A percentile compares a stretch with the other conserved stretches of the same genome.
phyloP scores from a whole-genome alignment of 2,329 filamentous ascomycete genomes.

The Ceratocystis harringtonii region DNA sequence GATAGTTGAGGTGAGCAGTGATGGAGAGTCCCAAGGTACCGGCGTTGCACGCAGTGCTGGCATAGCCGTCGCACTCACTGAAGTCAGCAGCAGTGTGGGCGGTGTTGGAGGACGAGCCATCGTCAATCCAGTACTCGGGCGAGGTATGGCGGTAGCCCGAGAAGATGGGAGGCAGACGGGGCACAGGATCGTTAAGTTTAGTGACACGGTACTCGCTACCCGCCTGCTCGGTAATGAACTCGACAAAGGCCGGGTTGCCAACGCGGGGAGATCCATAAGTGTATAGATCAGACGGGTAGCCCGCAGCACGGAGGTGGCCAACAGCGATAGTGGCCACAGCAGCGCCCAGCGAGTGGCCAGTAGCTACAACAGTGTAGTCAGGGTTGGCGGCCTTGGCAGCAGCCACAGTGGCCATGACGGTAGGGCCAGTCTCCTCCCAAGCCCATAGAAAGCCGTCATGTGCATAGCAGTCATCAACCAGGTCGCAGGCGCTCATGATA shows the following conservation, averaged over 20 bases:
- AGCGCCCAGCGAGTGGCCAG: constrained; percentile 55
- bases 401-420: constrained; percentile 31
- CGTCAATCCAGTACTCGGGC: constrained; percentile 51
- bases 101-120: constrained; percentile 23
- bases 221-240: constrained; percentile 37
- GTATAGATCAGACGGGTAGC: constrained; percentile 36
- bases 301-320: constrained; percentile 37
- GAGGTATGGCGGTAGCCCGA: constrained; percentile 50
- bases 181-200: constrained; percentile 51
- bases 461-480: constrained; percentile 33
- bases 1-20: constrained; percentile 35
- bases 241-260: constrained; percentile 40
- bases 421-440: constrained; percentile 38
- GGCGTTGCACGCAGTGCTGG: constrained; percentile 37
- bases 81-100: constrained; percentile 29
- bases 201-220: constrained; percentile 49
- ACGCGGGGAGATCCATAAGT: constrained; percentile 53
- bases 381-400: constrained; percentile 34
- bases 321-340: constrained; percentile 47
- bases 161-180: constrained; percentile 46
- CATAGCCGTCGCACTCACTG: constrained; percentile 33
- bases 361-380: constrained; percentile 38
- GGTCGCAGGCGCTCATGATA: constrained; percentile 23
- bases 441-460: constrained; percentile 45
- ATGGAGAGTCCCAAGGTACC: constrained; percentile 32